These are phyloP conservation scores for Candida hispaniensis DNA, from an alignment of 805 yeast genomes.

Conservation along the genomic window DNA sequence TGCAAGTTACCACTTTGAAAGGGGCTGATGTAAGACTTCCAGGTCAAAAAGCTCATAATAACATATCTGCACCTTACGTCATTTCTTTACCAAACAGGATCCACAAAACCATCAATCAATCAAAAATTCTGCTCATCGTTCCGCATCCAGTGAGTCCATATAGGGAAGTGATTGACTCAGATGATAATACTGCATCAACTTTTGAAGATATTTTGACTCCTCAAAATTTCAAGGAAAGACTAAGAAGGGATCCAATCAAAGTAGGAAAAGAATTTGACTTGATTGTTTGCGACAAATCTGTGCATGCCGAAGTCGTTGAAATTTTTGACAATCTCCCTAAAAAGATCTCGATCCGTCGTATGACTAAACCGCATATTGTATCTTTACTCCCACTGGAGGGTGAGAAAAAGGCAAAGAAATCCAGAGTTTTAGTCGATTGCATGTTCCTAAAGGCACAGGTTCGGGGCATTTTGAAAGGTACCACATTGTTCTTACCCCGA, in stretches of 20 bases:
- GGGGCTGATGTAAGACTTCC: constrained; percentile 12
- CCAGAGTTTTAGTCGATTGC: constrained; percentile 42
- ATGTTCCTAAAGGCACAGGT: constrained; percentile 54
- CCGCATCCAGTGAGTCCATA: constrained; percentile 61
- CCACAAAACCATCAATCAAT: constrained; percentile 17
- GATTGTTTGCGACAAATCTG: constrained; percentile 58
- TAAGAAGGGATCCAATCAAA: constrained; percentile 41
- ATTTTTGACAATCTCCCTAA: constrained; percentile 8
- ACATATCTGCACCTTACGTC: constrained; percentile 18
- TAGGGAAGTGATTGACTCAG: constrained; percentile 37
- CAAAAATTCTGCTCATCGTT: constrained; percentile 39
- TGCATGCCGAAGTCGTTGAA: constrained; percentile 34
- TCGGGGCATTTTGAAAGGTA: constrained; percentile 50
- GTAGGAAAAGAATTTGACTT: constrained; percentile 38
- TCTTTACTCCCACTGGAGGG: constrained; percentile 17
- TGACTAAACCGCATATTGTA: constrained; percentile 7
- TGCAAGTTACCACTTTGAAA: constrained; percentile 7
- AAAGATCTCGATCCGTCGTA: constrained; percentile 6
- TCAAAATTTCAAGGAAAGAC: constrained; percentile 42
- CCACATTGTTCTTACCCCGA: constrained; percentile 54
- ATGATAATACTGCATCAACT: constrained; percentile 45
- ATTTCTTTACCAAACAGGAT: constrained; percentile 20
- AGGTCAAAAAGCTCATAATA: constrained; percentile 11
- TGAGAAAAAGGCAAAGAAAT: constrained; percentile 24
- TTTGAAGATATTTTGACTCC: constrained; percentile 54